Conservation (phyloP, 345 rosid genomes). For the Citropsis articulata region DNA sequence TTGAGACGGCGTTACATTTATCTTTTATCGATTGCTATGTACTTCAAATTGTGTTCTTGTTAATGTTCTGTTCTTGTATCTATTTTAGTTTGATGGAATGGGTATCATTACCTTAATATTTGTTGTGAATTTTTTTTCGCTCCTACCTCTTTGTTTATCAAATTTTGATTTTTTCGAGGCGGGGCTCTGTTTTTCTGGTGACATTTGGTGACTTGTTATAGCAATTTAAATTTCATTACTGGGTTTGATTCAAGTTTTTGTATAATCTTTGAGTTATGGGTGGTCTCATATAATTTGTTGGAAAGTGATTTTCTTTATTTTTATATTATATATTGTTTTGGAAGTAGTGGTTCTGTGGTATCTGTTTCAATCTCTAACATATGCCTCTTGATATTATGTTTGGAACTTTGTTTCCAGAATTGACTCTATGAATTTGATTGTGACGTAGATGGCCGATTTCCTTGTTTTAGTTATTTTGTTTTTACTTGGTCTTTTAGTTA, state of each 20-base stretch:
- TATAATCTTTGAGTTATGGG: background rate
- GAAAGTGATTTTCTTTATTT: background rate
- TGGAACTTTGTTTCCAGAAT: background rate
- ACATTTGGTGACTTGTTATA: background rate
- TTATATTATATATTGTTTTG: background rate
- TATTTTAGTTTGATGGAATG: background rate
- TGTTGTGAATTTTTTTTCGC: background rate
- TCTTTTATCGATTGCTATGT: background rate
- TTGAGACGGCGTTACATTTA: background rate
- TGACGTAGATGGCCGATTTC: background rate
- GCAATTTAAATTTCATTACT: background rate
- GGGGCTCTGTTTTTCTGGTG: background rate
- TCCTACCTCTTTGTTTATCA: background rate
- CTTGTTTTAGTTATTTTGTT: background rate
- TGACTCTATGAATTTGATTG: background rate
- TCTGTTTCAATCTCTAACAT: background rate
- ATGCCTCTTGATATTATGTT: background rate
- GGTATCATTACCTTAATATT: background rate
- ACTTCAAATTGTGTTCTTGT: background rate
- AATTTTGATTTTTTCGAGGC: background rate
- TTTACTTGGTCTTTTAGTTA: background rate
- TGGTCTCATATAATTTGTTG: background rate
- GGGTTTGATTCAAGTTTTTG: background rate
- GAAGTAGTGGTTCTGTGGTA: background rate
- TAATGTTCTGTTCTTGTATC: background rate